phyloP scores from a whole-genome alignment of 2,329 filamentous ascomycete genomes.

The Geoglossum cookeanum region DNA sequence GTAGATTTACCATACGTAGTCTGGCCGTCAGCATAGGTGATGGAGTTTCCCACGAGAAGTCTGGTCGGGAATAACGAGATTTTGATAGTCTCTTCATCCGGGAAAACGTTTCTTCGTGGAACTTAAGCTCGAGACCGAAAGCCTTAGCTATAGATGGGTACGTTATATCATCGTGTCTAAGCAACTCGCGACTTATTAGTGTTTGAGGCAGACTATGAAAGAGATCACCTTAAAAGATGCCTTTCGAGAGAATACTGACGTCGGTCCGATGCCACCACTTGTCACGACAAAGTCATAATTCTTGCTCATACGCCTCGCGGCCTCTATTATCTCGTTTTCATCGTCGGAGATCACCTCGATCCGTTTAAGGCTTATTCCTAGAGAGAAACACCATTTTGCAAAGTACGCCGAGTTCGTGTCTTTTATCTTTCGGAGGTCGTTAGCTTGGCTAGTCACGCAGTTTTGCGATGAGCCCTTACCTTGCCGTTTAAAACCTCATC shows the following conservation, averaged over 20 bases:
- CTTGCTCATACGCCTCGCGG: constrained; percentile 66
- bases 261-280: constrained; percentile 87
- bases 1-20: constrained; percentile 77
- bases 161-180: constrained; percentile 89
- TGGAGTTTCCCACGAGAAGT: constrained; percentile 71
- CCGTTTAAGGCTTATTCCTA: constrained; percentile 54
- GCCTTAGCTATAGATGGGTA: constrained; percentile 88
- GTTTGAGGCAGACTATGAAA: background rate
- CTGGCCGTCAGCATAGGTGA: constrained; percentile 63
- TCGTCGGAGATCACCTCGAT: constrained; percentile 91
- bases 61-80: constrained; percentile 49
- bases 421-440: constrained; percentile 30
- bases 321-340: constrained; percentile 75
- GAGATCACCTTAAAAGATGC: background rate
- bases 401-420: constrained; percentile 48
- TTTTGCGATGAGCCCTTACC: constrained; percentile 30
- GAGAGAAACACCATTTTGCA: constrained; percentile 45
- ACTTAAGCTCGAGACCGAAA: constrained; percentile 54
- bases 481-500: constrained; percentile 93
- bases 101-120: constrained; percentile 58
- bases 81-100: constrained; percentile 71
- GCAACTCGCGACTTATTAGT: background rate
- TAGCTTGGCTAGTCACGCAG: background rate
- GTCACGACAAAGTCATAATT: constrained; percentile 92
- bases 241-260: constrained; percentile 34